phyloP scores from a whole-genome alignment of 148 eudicot genomes.

The Suaeda aralocaspica region DNA sequence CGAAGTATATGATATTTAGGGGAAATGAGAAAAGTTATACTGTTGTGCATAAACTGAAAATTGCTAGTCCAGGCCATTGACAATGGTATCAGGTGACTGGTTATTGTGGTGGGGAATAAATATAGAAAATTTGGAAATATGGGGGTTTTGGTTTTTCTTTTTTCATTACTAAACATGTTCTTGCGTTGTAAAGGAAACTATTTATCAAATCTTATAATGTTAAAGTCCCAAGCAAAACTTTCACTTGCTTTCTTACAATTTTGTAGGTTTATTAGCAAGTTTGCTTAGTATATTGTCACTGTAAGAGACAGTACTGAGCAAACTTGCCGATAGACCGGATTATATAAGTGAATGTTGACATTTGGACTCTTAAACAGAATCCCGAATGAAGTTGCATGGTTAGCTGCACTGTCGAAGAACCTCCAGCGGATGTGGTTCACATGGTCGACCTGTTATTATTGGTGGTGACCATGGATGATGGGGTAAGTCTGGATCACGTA shows the following conservation, averaged over 20 bases:
- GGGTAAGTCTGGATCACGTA: background rate
- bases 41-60: conserved; percentile 18
- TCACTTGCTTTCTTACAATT: background rate
- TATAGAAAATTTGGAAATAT: background rate
- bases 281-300: too few relatives aligned
- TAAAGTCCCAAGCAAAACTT: background rate
- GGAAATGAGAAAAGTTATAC: conserved; percentile 14
- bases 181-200: conserved; percentile 11
- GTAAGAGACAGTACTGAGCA: background rate
- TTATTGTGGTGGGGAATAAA: conserved; percentile 12
- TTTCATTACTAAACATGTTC: background rate
- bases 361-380: conserved; percentile 7
- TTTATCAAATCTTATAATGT: background rate
- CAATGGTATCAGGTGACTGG: conserved; percentile 15
- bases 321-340: background rate
- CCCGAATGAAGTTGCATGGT: conserved; percentile 7
- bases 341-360: background rate
- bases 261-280: background rate
- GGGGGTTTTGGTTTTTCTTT: background rate
- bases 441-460: background rate
- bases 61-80: conserved; percentile 54
- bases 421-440: background rate
- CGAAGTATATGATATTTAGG: background rate
- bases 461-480: background rate
- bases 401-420: background rate